Percentiles rank a stretch among this genome's conserved stretches.
Conservation (phyloP, 129 eudicot genomes). For the Calendula officinalis region DNA sequence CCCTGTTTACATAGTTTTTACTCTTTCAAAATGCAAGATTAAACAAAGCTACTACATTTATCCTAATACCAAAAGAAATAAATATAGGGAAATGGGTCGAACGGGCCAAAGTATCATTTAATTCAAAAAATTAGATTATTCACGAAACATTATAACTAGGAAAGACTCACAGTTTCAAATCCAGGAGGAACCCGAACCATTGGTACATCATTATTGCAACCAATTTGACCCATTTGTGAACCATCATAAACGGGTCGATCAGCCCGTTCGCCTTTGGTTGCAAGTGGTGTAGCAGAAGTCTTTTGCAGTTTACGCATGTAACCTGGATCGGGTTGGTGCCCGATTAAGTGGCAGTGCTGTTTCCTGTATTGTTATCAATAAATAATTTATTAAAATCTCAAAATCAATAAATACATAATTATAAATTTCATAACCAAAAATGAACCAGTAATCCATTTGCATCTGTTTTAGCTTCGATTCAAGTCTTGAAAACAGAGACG, state of each 20-base stretch:
- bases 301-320: conserved; percentile 34
- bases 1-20: conserved; percentile 33
- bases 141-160: neutral
- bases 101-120: neutral
- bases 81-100: too few relatives aligned
- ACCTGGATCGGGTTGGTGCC: conserved; percentile 45
- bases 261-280: conserved; percentile 25
- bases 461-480: conserved; percentile 68
- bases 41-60: neutral
- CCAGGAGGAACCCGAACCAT: conserved; percentile 33
- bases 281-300: conserved; percentile 15
- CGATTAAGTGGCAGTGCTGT: conserved; percentile 64
- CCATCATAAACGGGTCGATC: conserved; percentile 29
- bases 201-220: conserved; percentile 26
- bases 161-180: conserved; percentile 38
- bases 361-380: conserved; percentile 48
- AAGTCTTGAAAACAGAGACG: neutral
- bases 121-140: neutral
- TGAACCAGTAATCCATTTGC: conserved; percentile 86
- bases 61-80: neutral
- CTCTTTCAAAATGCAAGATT: neutral
- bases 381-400: neutral
- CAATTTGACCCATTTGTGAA: conserved; percentile 30
- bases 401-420: neutral
- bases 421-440: conserved; percentile 1